These are phyloP conservation scores for Moringa oleifera DNA, from an alignment of 345 rosid genomes.

Conservation along the genomic window DNA sequence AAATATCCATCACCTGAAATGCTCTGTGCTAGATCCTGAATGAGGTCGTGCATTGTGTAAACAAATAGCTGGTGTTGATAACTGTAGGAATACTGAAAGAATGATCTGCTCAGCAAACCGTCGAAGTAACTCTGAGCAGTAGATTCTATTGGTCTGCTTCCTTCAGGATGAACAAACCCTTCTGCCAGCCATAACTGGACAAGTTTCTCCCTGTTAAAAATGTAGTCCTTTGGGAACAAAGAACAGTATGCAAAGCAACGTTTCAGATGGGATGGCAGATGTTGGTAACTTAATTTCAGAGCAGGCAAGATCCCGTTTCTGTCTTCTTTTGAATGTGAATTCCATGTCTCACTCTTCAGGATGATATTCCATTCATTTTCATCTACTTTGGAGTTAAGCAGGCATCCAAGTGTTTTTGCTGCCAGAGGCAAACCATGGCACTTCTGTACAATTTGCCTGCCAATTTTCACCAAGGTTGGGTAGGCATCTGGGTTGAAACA, in stretches of 20 bases:
- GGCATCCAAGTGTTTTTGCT: not conserved
- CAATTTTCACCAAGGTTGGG: not conserved
- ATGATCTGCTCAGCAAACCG: not conserved
- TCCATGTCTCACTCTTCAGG: slow-evolving; percentile 1
- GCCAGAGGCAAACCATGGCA: slow-evolving; percentile 20
- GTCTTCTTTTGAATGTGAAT: not conserved
- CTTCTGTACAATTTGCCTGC: not conserved
- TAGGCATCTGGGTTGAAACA: not conserved
- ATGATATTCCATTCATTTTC: not conserved
- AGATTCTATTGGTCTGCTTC: not conserved
- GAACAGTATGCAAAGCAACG: slow-evolving; percentile 22
- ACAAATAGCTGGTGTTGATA: not conserved
- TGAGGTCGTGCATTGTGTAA: slow-evolving; percentile 4
- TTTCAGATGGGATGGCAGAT: slow-evolving; percentile 18
- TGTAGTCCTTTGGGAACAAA: slow-evolving; percentile 14
- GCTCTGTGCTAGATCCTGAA: slow-evolving; percentile 7
- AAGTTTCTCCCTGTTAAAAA: not conserved
- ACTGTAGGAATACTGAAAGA: not conserved
- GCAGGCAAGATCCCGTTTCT: not conserved
- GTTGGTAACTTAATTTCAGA: slow-evolving; percentile 19
- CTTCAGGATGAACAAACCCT: not conserved
- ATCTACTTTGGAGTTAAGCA: not conserved
- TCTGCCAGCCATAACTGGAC: slow-evolving; percentile 7
- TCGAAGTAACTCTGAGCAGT: not conserved
- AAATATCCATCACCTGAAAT: not conserved